Evolutionary conservation across 768 basidiomycete genomes (phyloP), one percentile per base, ranked within the genome.

Genomic region (Leccinum olivaceopallidum): DNA sequence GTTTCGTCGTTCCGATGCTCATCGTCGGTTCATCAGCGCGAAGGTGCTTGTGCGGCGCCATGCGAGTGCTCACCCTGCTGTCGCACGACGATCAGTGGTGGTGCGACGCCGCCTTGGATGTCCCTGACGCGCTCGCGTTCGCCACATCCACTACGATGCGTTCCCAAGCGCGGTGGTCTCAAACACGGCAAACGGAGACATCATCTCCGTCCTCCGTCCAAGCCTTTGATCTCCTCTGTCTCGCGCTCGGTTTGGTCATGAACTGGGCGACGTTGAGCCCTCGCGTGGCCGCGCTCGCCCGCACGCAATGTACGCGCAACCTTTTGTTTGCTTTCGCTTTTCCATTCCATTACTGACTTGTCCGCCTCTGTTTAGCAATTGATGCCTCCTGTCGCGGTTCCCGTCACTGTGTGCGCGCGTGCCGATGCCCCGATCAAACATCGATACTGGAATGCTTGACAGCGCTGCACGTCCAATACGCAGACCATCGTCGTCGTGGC

Each of bases 201-300:
- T 37, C 62, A 28, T 51, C 26, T 51, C 49, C 49, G 24, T 36
- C 53, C 57, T 67, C 73, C 0, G 75, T 79, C 5, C 78, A 81
- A 42, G 75, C 80, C 4, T 77, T 90, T n/a, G 92, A 94, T 68
- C 79, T 81, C 36, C 76, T 92, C 5, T 93, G 90, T 70, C 85
- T 94, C 28, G 82, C 86, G 6, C 80, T 94, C 6, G 92, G 87
- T 1, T 75, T 93, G 10, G 75, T 93, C 44, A 90, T 90, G 56
- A 93, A 92, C 71, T 76, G 93, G 48, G 84, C 90, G 0, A 88
- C 92, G 67, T 76, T 76, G 6, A 75, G 80, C n/a, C 78, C 80
- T 0, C 76, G 73, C n/a, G 79, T 81, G 10, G 83, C 83, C 49
- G 70, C 78, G 39, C 65, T 76, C 3, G 70, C 85, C 9, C 78